Base-by-base conservation (phyloP, 1,284 basidiomycete genomes). In the Cutaneotrichosporon dermatis region DNA sequence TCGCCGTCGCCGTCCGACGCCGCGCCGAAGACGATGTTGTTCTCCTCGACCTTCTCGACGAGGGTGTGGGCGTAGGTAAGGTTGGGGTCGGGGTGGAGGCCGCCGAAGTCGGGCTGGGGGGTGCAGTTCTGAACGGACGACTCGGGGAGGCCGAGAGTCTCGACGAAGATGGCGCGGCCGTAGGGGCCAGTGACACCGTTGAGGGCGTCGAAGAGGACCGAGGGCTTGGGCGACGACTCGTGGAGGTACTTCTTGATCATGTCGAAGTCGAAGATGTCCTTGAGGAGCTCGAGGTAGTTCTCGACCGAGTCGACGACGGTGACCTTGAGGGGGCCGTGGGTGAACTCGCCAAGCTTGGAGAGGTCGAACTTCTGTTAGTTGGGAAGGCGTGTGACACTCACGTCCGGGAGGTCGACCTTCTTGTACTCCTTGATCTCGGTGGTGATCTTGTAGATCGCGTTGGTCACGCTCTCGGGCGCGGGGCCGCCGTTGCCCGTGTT, bases 151-250 rank as follows among this genome's bases (percentile, higher is more conserved):
- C 88, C 90, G 58, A 99, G 88, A 37, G 85, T 82, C 43, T 89
- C 84, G 69, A 98, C 82, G 69, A 99, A 86, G 76, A 99, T 89
- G 7, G 89, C 91, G 39, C 83, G 83, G 6, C 92, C 96, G 74
- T 99, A 99, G 1, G 96, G 95, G 40, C 95, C 96, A 1, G 96
- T 99, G 65, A 99, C 95, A 69, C 95, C 95, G 77, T 95, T 87
- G 60, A 99, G 82, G 54, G 93, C 95, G 75, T 99, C 96, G 76
- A 99, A 99, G 69, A 98, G 86, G 55, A 98, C 90, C 46, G 84
- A 86, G 80, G 92, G 94, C 64, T 87, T 85, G 59, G 76, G 72
- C 12, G 68, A 62, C 43, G 70, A 69, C 49, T 84, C 80, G 66
- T 86, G 82, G 34, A 99, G 85, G 87, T 96, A 99, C 51, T 83